Evolutionary conservation across 805 yeast species (phyloP).

Genomic region (Phaffomyces antillensis): DNA sequence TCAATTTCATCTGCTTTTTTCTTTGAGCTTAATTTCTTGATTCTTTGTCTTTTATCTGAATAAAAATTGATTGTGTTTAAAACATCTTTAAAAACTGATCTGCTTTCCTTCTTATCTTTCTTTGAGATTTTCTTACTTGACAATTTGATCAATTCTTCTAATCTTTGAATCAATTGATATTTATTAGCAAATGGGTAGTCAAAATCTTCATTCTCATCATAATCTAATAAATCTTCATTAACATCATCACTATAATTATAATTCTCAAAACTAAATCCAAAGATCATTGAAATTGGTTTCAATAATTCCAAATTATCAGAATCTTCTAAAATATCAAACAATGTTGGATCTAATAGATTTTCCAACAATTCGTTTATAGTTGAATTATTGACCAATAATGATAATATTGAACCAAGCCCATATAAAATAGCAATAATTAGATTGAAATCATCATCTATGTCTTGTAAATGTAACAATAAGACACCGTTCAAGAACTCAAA

Average conservation of each 20-base stretch:
- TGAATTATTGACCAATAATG: conserved; percentile 11
- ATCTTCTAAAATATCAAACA: conserved; percentile 14
- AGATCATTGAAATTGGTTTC: conserved; percentile 21
- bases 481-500: conserved; percentile 13
- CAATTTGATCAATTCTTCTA: conserved; percentile 39
- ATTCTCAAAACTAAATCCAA: conserved; percentile 21
- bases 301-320: conserved; percentile 15
- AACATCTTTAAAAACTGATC: conserved; percentile 55
- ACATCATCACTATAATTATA: conserved; percentile 33
- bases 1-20: conserved; percentile 6
- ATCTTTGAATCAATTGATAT: conserved; percentile 35
- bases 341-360: conserved; percentile 14
- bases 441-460: conserved; percentile 6
- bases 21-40: conserved; percentile 22
- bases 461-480: conserved; percentile 9
- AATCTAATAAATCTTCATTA: conserved; percentile 28
- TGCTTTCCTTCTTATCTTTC: conserved; percentile 52
- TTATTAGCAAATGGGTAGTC: conserved; percentile 46
- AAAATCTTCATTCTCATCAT: conserved; percentile 36
- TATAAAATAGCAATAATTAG: conserved; percentile 17
- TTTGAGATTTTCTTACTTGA: conserved; percentile 54
- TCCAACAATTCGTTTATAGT: conserved; percentile 17
- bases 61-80: conserved; percentile 38
- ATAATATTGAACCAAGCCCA: conserved; percentile 20
- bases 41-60: conserved; percentile 27